These are phyloP conservation scores for Paramarasmius palmivorus DNA, from an alignment of 1,284 basidiomycete species.

Conservation along the genomic window DNA sequence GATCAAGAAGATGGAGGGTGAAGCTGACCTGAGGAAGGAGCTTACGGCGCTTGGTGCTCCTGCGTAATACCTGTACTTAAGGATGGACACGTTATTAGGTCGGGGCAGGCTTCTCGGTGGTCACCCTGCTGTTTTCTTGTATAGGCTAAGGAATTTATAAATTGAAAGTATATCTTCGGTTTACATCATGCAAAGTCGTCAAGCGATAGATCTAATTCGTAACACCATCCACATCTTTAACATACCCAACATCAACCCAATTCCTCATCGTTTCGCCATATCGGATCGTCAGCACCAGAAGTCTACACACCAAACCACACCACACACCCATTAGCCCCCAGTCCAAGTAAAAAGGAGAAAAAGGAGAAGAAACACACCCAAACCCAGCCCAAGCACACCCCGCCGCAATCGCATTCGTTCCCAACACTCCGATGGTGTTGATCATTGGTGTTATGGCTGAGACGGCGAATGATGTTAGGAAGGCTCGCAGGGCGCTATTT, in stretches of 20 bases:
- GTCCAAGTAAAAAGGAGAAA: background rate
- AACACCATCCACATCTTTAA: no score
- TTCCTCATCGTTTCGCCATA: slow-evolving; percentile 49
- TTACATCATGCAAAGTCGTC: no score
- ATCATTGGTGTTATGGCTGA: slow-evolving; percentile 52
- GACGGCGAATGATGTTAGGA: slow-evolving; percentile 39
- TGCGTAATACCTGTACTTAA: no score
- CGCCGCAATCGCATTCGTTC: slow-evolving; percentile 50
- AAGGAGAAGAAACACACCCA: slow-evolving; percentile 31
- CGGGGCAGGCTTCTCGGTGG: no score
- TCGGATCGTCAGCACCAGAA: slow-evolving; percentile 41
- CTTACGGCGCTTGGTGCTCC: slow-evolving; percentile 42
- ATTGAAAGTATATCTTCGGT: no score
- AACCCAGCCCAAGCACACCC: slow-evolving; percentile 44
- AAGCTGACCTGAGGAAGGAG: slow-evolving; percentile 82
- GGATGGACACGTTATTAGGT: no score
- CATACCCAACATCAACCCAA: slow-evolving; percentile 45
- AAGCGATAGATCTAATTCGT: no score
- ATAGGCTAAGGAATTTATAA: no score
- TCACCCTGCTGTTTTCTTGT: no score
- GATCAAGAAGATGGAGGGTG: slow-evolving; percentile 92
- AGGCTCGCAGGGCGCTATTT: slow-evolving; percentile 43
- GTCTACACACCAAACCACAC: slow-evolving; percentile 29
- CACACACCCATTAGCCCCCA: slow-evolving; percentile 20
- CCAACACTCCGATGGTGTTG: slow-evolving; percentile 51